Evolutionary conservation across 2,329 filamentous ascomycete genomes (phyloP).

Genomic region (Aspergillus sp.): DNA sequence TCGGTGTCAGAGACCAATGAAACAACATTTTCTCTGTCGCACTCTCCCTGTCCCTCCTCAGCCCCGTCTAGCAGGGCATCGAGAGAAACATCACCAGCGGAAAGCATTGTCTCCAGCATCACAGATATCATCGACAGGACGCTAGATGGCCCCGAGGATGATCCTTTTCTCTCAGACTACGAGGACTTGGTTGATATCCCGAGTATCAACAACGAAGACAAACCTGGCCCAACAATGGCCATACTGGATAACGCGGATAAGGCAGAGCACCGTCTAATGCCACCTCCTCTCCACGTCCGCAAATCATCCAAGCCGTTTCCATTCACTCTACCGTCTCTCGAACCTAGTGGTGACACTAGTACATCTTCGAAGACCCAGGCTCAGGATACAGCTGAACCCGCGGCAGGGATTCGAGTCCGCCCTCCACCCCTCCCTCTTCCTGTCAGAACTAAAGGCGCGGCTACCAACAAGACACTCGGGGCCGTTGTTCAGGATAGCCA

Average conservation of each 20-base stretch:
- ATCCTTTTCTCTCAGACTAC: conserved; percentile 27
- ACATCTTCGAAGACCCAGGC: not conserved
- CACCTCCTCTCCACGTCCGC: conserved; percentile 11
- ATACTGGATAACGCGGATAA: not conserved
- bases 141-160: conserved; percentile 17
- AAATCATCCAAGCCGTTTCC: not conserved
- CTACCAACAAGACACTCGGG: too few species aligned
- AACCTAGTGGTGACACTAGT: not conserved
- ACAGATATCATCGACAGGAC: conserved; percentile 29
- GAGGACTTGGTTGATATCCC: conserved; percentile 1
- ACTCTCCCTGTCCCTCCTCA: not conserved
- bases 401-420: not conserved
- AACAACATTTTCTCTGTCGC: not conserved
- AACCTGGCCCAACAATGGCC: not conserved
- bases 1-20: conserved; percentile 12
- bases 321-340: not conserved
- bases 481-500: too few species aligned
- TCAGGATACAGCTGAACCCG: not conserved
- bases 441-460: conserved; percentile 10
- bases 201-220: too few species aligned
- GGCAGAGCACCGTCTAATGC: not conserved
- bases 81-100: conserved; percentile 9
- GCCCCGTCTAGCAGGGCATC: not conserved
- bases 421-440: conserved; percentile 21
- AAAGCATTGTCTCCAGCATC: conserved; percentile 23